Percentiles rank a stretch among this genome's conserved stretches.
phyloP scores from a whole-genome alignment of 305 asterid genomes.

The Fraxinus xanthoxyloides region DNA sequence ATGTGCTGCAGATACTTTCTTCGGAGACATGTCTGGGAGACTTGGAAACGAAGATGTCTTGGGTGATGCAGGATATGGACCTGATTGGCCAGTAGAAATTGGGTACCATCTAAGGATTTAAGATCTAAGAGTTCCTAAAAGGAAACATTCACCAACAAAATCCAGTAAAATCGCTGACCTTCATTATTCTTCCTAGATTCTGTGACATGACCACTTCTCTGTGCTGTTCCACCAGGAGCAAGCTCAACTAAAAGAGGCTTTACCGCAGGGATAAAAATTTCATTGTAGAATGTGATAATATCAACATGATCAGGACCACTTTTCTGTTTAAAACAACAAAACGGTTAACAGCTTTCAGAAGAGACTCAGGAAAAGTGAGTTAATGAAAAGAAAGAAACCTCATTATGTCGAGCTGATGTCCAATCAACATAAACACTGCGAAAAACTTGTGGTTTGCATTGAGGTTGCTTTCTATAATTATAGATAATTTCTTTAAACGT shows the following conservation, averaged over 20 bases:
- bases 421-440: constrained; percentile 90
- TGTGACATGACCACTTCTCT: constrained; percentile 44
- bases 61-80: constrained; percentile 77
- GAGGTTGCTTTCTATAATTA: constrained; percentile 95
- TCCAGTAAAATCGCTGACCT: constrained; percentile 44
- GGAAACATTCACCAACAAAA: constrained; percentile 15
- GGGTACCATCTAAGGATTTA: constrained; percentile 6
- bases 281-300: constrained; percentile 91
- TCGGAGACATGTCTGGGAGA: constrained; percentile 99
- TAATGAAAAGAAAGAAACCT: constrained; percentile 42
- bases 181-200: constrained; percentile 47
- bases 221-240: constrained; percentile 65
- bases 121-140: neutral
- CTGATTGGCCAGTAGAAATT: constrained; percentile 33
- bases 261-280: constrained; percentile 78
- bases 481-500: constrained; percentile 91
- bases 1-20: constrained; percentile 91
- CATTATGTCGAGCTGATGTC: constrained; percentile 55
- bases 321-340: constrained; percentile 53
- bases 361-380: neutral
- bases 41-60: constrained; percentile 78
- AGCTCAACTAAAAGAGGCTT: constrained; percentile 93
- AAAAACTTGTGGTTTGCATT: constrained; percentile 95
- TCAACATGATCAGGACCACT: constrained; percentile 83
- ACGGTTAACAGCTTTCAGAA: constrained; percentile 18